phyloP scores from a whole-genome alignment of 2,329 filamentous ascomycete genomes.

The Fusarium vanettenii region DNA sequence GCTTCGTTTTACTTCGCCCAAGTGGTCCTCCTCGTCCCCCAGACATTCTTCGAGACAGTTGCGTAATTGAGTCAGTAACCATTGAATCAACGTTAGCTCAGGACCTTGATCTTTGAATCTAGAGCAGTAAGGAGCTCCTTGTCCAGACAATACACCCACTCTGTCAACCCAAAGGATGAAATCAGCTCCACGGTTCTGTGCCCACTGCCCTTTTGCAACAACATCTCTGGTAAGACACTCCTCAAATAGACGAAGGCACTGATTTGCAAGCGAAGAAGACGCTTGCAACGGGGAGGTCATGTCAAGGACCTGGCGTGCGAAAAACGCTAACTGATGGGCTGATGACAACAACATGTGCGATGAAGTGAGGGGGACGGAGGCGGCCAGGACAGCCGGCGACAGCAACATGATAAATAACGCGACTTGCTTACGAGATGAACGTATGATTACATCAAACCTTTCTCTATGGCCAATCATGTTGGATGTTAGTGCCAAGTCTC shows the following conservation, averaged over 20 bases:
- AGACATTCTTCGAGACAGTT: neutral
- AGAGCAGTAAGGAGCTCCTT: neutral
- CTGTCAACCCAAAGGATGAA: neutral
- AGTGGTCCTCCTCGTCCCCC: neutral
- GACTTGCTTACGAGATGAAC: neutral
- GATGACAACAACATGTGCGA: no score
- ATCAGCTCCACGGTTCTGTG: neutral
- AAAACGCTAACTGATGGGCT: no score
- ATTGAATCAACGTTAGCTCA: neutral
- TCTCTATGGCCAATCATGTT: neutral
- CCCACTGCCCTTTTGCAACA: neutral
- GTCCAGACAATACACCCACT: neutral
- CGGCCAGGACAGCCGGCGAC: fast-evolving
- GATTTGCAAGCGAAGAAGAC: neutral
- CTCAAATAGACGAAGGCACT: neutral
- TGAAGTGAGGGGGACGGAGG: neutral
- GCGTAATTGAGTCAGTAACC: neutral
- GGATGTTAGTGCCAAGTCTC: neutral
- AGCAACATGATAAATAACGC: neutral
- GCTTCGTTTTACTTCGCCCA: neutral
- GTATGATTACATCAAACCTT: neutral
- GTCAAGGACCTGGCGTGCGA: no score
- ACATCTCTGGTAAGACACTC: neutral
- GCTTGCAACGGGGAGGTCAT: neutral
- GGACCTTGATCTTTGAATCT: neutral